Evolutionary conservation across 2,329 filamentous ascomycete genomes (phyloP).

Genomic region (Rhynchosporium graminicola): DNA sequence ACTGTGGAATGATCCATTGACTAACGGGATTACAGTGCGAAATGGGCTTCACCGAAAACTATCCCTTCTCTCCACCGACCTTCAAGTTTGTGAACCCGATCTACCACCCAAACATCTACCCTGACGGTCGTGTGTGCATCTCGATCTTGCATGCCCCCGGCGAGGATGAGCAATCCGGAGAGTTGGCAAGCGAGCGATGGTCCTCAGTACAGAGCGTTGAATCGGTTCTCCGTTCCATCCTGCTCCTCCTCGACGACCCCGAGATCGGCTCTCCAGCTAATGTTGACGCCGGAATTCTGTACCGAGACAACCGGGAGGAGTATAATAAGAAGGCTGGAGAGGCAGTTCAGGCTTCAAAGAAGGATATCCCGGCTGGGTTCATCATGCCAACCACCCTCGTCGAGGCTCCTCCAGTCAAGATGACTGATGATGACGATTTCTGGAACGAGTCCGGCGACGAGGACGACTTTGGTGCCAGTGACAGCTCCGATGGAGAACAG

Average conservation of each 20-base stretch:
- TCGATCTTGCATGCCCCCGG: slow-evolving; percentile 93
- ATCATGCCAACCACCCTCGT: slow-evolving; percentile 78
- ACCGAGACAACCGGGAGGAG: slow-evolving; percentile 68
- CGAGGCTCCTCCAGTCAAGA: slow-evolving; percentile 60
- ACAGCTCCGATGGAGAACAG: slow-evolving; percentile 60
- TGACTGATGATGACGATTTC: slow-evolving; percentile 76
- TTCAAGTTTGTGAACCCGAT: slow-evolving; percentile 83
- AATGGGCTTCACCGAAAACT: slow-evolving; percentile 85
- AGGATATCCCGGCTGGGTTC: slow-evolving; percentile 77
- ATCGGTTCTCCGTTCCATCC: slow-evolving; percentile 88
- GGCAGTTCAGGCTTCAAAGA: slow-evolving; percentile 72
- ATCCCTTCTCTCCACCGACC: slow-evolving; percentile 84
- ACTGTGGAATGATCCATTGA: neutral
- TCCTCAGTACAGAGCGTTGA: slow-evolving; percentile 92
- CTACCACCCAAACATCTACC: slow-evolving; percentile 92
- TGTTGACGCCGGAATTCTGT: slow-evolving; percentile 86
- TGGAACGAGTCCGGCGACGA: slow-evolving; percentile 78
- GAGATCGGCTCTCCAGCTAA: slow-evolving; percentile 94
- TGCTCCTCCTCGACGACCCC: slow-evolving; percentile 89
- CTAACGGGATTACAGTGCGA: slow-evolving; percentile 56
- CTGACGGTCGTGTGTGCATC: slow-evolving; percentile 89
- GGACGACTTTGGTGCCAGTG: slow-evolving; percentile 76
- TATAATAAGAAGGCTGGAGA: slow-evolving; percentile 72
- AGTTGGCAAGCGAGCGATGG: slow-evolving; percentile 89
- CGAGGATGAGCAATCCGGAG: slow-evolving; percentile 89